Evolutionary conservation across 1,284 basidiomycete genomes (phyloP).

Genomic region (Cutaneotrichosporon arboriforme): DNA sequence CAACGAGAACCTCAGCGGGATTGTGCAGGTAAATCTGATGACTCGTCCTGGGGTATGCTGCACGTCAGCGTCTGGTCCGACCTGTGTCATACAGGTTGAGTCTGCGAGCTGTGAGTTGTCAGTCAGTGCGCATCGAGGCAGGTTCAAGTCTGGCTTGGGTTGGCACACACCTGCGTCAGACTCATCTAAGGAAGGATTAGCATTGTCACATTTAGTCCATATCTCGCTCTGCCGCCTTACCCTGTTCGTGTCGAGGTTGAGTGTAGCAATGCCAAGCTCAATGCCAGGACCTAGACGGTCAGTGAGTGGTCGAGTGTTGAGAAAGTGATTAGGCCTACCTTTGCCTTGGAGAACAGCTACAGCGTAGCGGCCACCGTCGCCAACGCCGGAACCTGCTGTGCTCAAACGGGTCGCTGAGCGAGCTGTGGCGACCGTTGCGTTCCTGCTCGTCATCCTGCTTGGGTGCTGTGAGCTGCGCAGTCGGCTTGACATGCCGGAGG

Average conservation of each 20-base stretch:
- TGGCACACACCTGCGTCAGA: constrained; percentile 18
- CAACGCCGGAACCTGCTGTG: background rate
- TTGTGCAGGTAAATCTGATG: constrained; percentile 75
- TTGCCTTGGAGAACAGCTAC: constrained; percentile 28
- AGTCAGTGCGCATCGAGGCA: background rate
- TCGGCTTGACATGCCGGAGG: too few relatives aligned
- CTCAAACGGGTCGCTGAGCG: background rate
- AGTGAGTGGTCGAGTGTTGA: too few relatives aligned
- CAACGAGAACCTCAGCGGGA: constrained; percentile 67
- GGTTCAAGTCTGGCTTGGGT: background rate
- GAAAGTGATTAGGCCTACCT: constrained; percentile 4
- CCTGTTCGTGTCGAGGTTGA: constrained; percentile 72
- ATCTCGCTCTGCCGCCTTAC: too few relatives aligned
- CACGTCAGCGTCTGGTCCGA: background rate
- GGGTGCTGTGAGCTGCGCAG: too few relatives aligned
- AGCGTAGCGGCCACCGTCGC: constrained; percentile 20
- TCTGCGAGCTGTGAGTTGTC: constrained; percentile 61
- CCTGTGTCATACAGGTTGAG: constrained; percentile 57
- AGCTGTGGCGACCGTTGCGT: too few relatives aligned
- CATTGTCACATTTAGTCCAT: too few relatives aligned
- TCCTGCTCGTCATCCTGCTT: too few relatives aligned
- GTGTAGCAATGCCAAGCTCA: constrained; percentile 77
- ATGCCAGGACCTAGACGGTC: constrained; percentile 45
- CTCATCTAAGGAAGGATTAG: constrained; percentile 8
- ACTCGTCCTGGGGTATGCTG: constrained; percentile 73